Evolutionary conservation across 305 asterid species (phyloP).

Genomic region (Fraxinus ornus): DNA sequence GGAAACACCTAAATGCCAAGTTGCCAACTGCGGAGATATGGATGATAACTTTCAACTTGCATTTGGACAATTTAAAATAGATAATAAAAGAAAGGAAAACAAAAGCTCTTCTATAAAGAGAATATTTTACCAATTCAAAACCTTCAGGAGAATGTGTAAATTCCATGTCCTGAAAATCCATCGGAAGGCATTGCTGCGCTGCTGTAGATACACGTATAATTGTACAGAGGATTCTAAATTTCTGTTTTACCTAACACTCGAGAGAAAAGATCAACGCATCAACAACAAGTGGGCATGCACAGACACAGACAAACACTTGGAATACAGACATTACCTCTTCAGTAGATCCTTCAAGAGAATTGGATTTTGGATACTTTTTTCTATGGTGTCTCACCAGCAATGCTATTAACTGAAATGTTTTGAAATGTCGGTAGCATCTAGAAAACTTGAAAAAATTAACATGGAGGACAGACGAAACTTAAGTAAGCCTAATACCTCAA

Average conservation of each 20-base stretch:
- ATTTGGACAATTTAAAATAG: constrained; percentile 6
- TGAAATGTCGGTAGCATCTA: constrained; percentile 26
- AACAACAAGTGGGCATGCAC: background rate
- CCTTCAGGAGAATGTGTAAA: constrained; percentile 44
- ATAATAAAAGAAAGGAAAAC: background rate
- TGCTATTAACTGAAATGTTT: constrained; percentile 62
- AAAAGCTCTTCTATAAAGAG: background rate
- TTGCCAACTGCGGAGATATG: background rate
- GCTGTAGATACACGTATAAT: constrained; percentile 59
- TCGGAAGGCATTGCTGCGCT: constrained; percentile 42
- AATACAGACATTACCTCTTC: constrained; percentile 38
- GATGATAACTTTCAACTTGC: background rate
- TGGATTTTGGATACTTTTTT: constrained; percentile 55
- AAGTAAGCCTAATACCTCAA: constrained; percentile 40
- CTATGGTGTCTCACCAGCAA: constrained; percentile 70
- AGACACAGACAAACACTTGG: background rate
- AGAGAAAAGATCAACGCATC: constrained; percentile 15
- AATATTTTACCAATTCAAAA: constrained; percentile 53
- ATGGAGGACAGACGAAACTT: background rate
- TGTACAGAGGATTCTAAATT: constrained; percentile 61
- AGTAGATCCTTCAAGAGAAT: constrained; percentile 42
- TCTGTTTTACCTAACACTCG: constrained; percentile 43
- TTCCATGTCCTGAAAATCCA: constrained; percentile 34
- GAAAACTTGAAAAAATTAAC: background rate
- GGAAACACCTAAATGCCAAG: background rate